Percentiles rank a stretch among this genome's conserved stretches.
Evolutionary conservation across 2,329 filamentous ascomycete genomes (phyloP).

Genomic region (Fusarium fracticaudum): DNA sequence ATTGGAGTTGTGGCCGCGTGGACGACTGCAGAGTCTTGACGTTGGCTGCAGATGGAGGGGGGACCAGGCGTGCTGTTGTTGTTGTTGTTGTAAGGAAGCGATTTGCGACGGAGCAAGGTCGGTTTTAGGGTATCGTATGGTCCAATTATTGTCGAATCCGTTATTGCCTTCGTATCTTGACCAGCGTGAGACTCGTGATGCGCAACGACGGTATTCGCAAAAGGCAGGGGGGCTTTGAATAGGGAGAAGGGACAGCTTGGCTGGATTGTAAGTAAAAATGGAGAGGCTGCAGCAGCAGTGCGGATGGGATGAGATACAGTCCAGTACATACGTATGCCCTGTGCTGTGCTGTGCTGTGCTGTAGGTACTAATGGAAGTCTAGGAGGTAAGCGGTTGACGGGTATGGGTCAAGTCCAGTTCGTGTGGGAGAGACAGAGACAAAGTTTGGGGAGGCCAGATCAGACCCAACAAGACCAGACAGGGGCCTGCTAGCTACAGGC

Average conservation of each 20-base stretch:
- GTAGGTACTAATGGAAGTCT: no score
- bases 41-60: conserved; percentile 7
- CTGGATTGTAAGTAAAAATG: conserved; percentile 38
- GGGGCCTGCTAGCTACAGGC: conserved; percentile 22
- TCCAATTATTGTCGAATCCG: conserved; percentile 22
- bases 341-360: neutral
- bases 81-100: neutral
- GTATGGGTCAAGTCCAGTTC: conserved; percentile 4
- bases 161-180: conserved; percentile 15
- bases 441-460: conserved; percentile 38
- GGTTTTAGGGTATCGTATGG: conserved; percentile 24
- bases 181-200: conserved; percentile 34
- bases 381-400: neutral
- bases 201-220: conserved; percentile 29
- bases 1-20: conserved; percentile 5
- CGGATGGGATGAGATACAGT: conserved; percentile 20
- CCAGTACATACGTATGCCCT: neutral
- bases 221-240: conserved; percentile 19
- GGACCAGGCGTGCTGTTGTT: neutral
- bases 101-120: conserved; percentile 28
- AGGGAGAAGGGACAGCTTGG: conserved; percentile 42
- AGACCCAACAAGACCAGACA: conserved; percentile 28
- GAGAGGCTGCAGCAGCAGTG: conserved; percentile 28
- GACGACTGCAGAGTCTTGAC: conserved; percentile 6
- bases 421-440: conserved; percentile 29